Base-by-base conservation (phyloP, 257 asterid genomes). In the Plantago ovata region DNA sequence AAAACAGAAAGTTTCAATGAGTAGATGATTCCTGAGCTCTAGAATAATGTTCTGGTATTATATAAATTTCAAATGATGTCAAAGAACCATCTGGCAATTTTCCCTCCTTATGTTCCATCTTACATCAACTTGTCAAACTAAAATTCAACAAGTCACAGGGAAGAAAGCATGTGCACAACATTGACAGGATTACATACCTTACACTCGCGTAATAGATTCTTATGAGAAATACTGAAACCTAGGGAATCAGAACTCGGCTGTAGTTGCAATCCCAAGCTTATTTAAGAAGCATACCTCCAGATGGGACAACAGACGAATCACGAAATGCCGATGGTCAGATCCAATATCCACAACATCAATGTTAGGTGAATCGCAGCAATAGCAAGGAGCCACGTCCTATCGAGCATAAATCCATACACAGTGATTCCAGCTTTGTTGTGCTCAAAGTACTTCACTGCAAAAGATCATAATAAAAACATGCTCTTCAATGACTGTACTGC, bases 381-480 rank as follows among this genome's bases (percentile, higher is more conserved):
- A 0, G 92, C 80, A 15, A 82, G 98, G 5, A 92, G 82, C 88
- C 80, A 79, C 4, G 89, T 69, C 64, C 98, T 61, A 49, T 92
- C 98, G 75, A 92, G 81, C 92, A 87, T 83, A 43, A 92, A 92
- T 22, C 98, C 98, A 38, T 81, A 92, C 55, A 92, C 90, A 0
- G 98, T 92, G 28, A 92, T 85, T 57, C 98, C 98, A 44, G 96
- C 96, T 72, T 68, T 73, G 79, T 92, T 87, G 74, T 92, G 86
- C 81, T 83, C 90, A 23, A 92, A 87, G 69, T 92, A 92, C 18
- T 92, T 78, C 72, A 85, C 98, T 92, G 90, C 82, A 77, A 13
- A 19, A 61, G 3, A 24, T 53, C 18, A 33, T 38, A 43, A 56
- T n/a, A 10, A 44, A 53, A 42, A 53, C n/a, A 28, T 2, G 13